Conservation (phyloP, 164 flowering plant species). For the Stephania yunnanensis region DNA sequence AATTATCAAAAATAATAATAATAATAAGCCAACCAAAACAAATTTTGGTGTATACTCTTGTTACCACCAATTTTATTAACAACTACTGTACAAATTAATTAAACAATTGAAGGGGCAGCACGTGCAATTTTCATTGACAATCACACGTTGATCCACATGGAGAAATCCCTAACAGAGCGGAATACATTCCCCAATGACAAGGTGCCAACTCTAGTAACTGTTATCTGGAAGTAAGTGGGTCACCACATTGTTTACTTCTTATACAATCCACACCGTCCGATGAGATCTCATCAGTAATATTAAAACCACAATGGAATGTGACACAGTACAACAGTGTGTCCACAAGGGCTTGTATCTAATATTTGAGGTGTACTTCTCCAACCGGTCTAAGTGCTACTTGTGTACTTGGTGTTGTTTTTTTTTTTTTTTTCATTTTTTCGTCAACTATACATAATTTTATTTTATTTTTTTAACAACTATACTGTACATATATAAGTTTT, state of each 20-base stretch:
- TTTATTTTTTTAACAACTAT: too few relatives aligned
- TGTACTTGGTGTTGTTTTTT: neutral
- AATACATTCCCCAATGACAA: conserved; percentile 11
- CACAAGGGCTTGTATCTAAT: neutral
- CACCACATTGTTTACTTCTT: neutral
- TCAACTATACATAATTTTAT: too few relatives aligned
- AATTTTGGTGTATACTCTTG: too few relatives aligned
- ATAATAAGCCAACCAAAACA: too few relatives aligned
- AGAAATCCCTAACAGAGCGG: conserved; percentile 19
- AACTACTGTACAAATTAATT: too few relatives aligned
- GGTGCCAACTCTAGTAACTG: neutral
- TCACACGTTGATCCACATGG: conserved; percentile 33
- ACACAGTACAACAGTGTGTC: neutral
- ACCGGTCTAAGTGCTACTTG: neutral
- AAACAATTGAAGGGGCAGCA: conserved; percentile 4
- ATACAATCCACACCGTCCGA: neutral
- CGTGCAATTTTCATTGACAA: conserved; percentile 17
- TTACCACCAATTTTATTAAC: too few relatives aligned
- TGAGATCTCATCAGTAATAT: neutral
- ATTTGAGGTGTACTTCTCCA: neutral
- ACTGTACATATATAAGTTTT: too few relatives aligned
- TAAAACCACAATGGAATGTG: neutral
- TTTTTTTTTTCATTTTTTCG: neutral
- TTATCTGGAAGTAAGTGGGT: neutral
- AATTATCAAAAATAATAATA: too few relatives aligned